These are phyloP conservation scores for Nigrospora sphaerica DNA, from an alignment of 2,329 filamentous ascomycete genomes.

Conservation along the genomic window DNA sequence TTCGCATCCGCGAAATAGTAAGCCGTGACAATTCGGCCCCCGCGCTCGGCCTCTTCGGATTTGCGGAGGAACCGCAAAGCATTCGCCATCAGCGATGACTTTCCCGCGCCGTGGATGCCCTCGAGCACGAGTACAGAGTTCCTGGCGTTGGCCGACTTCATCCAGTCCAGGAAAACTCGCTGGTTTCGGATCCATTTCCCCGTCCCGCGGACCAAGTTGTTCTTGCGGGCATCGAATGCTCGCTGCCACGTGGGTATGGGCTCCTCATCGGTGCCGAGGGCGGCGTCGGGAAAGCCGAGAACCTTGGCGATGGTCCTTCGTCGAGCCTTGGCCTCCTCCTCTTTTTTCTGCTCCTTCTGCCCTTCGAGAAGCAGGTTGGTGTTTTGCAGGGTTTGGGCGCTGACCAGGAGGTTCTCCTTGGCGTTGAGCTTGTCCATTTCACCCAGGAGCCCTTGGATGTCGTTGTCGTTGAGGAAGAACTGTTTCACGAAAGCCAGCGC, in stretches of 20 bases:
- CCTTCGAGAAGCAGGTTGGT: conserved; percentile 19
- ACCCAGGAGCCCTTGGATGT: conserved; percentile 21
- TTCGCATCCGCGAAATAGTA: conserved; percentile 23
- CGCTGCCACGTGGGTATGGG: conserved; percentile 20
- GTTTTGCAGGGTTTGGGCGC: conserved; percentile 24
- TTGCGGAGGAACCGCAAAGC: conserved; percentile 18
- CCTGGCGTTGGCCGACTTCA: conserved; percentile 8
- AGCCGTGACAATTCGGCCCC: conserved; percentile 15
- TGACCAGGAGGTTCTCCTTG: conserved; percentile 23
- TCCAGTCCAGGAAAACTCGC: conserved; percentile 14
- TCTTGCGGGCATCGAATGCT: conserved; percentile 19
- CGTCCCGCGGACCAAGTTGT: conserved; percentile 19
- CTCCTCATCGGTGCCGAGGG: conserved; percentile 21
- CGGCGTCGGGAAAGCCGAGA: conserved; percentile 16
- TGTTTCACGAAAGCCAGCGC: conserved; percentile 20
- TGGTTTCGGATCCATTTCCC: conserved; percentile 19
- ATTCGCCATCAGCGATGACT: conserved; percentile 25
- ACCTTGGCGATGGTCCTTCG: conserved; percentile 18
- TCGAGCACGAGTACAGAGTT: conserved; percentile 18
- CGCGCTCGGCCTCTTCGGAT: conserved; percentile 11
- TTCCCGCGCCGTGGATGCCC: conserved; percentile 21
- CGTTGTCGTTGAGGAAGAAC: conserved; percentile 26
- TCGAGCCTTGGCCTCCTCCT: conserved; percentile 23
- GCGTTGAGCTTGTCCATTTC: conserved; percentile 24
- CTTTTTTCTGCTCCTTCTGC: conserved; percentile 20